Conservation (phyloP, 1,284 basidiomycete species). For the Ceratobasidium sp. region DNA sequence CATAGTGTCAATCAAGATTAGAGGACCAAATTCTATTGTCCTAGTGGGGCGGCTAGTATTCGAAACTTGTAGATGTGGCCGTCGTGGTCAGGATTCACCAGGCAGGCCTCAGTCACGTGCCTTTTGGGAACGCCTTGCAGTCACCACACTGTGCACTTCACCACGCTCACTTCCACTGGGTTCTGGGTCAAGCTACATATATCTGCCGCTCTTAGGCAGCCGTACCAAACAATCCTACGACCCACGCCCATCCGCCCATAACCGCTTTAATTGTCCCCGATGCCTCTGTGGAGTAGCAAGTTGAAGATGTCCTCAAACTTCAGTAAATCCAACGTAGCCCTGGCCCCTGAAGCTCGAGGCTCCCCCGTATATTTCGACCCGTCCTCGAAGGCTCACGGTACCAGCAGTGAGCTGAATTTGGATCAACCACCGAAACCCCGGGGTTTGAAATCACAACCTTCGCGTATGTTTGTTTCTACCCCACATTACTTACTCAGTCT, state of each 20-base stretch:
- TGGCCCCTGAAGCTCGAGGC: conserved; percentile 17
- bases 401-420: conserved; percentile 36
- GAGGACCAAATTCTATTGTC: too few species aligned
- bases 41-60: not conserved
- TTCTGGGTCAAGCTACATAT: not conserved
- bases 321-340: conserved; percentile 32
- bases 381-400: conserved; percentile 11
- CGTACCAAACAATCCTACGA: not conserved
- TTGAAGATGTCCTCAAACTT: conserved; percentile 26
- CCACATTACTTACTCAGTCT: not conserved
- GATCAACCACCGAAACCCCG: conserved; percentile 21
- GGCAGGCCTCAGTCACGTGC: not conserved
- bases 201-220: conserved; percentile 2
- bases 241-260: not conserved
- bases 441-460: conserved; percentile 22
- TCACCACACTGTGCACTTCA: conserved; percentile 12
- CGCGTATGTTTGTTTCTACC: conserved; percentile 25
- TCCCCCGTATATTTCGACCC: conserved; percentile 29
- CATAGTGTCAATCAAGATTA: conserved; percentile 51
- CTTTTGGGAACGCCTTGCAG: conserved; percentile 2
- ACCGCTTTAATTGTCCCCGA: conserved; percentile 6
- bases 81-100: too few species aligned
- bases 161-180: too few species aligned
- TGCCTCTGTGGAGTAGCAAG: conserved; percentile 36
- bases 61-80: not conserved